These are phyloP conservation scores for Diplogelasinospora grovesii DNA, from an alignment of 495 filamentous ascomycete species.

Conservation along the genomic window DNA sequence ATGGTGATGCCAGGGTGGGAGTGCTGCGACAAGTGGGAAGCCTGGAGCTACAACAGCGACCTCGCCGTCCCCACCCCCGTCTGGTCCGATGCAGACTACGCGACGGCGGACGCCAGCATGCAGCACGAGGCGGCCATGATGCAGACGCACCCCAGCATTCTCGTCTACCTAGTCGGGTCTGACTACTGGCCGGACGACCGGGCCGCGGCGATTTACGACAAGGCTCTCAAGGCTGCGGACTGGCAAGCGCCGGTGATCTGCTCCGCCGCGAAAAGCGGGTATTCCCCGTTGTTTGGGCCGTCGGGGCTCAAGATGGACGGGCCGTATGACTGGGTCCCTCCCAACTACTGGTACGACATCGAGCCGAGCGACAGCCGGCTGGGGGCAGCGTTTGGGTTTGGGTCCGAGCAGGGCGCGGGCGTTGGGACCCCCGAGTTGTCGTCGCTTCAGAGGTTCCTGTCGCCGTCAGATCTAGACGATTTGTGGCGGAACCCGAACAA, in stretches of 20 bases:
- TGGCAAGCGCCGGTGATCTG: conserved; percentile 53
- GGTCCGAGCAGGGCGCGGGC: conserved; percentile 54
- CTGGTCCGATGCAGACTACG: conserved; percentile 50
- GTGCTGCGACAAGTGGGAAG: conserved; percentile 66
- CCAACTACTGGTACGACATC: conserved; percentile 55
- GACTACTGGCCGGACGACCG: conserved; percentile 58
- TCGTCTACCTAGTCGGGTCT: conserved; percentile 52
- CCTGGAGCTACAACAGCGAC: conserved; percentile 56
- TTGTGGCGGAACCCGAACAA: conserved; percentile 51
- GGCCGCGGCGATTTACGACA: conserved; percentile 45
- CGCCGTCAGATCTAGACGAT: conserved; percentile 39
- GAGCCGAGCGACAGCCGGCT: conserved; percentile 27
- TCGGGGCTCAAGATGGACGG: conserved; percentile 63
- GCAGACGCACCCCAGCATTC: conserved; percentile 50
- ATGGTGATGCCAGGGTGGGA: conserved; percentile 63
- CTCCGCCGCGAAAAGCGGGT: conserved; percentile 51
- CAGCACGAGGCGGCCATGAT: conserved; percentile 54
- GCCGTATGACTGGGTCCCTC: conserved; percentile 62
- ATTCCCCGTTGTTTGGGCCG: conserved; percentile 42
- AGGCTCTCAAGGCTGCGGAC: conserved; percentile 42
- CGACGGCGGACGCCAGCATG: conserved; percentile 47
- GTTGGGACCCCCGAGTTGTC: conserved; percentile 54
- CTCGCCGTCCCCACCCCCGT: conserved; percentile 29
- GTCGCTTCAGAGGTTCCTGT: conserved; percentile 50
- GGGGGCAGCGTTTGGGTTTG: conserved; percentile 58